Evolutionary conservation across 192 early-diverging fungal species (phyloP).

Genomic region (Coemansia sp.): DNA sequence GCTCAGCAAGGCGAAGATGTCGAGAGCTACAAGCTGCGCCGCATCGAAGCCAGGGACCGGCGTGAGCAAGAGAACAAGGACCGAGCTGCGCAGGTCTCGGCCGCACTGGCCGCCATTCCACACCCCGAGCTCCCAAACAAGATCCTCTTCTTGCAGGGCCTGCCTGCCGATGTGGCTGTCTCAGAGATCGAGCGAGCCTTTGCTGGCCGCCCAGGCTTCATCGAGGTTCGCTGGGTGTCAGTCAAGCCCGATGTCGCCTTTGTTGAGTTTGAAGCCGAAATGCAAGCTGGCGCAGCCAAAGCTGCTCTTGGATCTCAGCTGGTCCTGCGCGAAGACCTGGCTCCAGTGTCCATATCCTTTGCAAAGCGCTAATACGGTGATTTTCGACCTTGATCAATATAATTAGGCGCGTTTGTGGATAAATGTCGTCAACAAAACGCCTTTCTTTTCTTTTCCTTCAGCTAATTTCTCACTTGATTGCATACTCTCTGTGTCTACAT

Average conservation of each 20-base stretch:
- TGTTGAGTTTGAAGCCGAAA: slow-evolving; percentile 93
- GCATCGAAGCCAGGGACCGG: slow-evolving; percentile 21
- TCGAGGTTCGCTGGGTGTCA: slow-evolving; percentile 93
- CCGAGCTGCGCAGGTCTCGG: neutral
- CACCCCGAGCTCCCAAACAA: slow-evolving; percentile 87
- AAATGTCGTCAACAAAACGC: neutral
- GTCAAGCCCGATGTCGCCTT: slow-evolving; percentile 94
- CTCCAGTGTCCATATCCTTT: slow-evolving; percentile 38
- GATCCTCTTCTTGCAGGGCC: slow-evolving; percentile 91
- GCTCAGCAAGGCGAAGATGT: slow-evolving; percentile 65
- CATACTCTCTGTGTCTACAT: neutral
- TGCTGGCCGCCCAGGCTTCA: slow-evolving; percentile 78
- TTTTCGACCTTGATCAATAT: neutral
- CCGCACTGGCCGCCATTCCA: slow-evolving; percentile 59
- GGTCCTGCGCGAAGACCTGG: slow-evolving; percentile 11
- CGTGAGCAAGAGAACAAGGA: slow-evolving; percentile 26
- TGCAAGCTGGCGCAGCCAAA: slow-evolving; percentile 80
- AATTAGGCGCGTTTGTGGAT: neutral
- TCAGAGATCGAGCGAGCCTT: slow-evolving; percentile 66
- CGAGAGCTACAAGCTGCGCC: slow-evolving; percentile 26
- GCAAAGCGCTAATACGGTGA: slow-evolving; percentile 19
- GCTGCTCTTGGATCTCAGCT: slow-evolving; percentile 56
- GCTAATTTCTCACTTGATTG: neutral
- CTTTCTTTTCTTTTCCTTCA: slow-evolving; percentile 9
- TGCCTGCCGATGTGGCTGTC: slow-evolving; percentile 74